Base-by-base conservation (phyloP, 2,329 filamentous ascomycete species). In the Periconia digitata region DNA sequence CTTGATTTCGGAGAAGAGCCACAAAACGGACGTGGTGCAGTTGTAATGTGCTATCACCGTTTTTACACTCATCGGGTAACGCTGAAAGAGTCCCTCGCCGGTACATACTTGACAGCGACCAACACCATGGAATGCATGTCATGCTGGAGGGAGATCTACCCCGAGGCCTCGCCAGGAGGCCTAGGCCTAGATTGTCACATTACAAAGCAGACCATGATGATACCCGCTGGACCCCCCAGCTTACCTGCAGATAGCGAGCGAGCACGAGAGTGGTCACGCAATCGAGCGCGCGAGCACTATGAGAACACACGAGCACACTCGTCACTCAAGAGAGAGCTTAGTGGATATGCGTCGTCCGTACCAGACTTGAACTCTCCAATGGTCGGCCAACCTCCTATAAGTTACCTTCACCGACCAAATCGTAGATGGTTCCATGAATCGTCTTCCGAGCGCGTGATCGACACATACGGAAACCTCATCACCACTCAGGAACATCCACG, bases 1-100 rank as follows among this genome's bases (percentile, higher is more conserved):
- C 37, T 64, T 0, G 47, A 72, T 49, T 74, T 75, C 40, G 72
- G 72, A 23, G 57, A 62, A 0, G 71, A 74, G 46, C 71, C 71
- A 4, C 56, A 52, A 1, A 62, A 70, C 21, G 53, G 63, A 10
- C 44, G 52, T 32, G 59, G 67, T 21, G 47, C 41, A 1, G 18
- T 45, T 1, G 70, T 65, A 66, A 34, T 55, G 18, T 70, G 67
- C 43, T 1, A 35, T 1, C 67, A 70, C 39, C 3, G 16, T 3
- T 69, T 68, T 48, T 12, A 23, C 1, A 50, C 57, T 3, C 55
- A 50, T 29, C 55, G 46, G 18, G 49, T 63, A 13, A 43, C 42
- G 7, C 45, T 66, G 7, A 24, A 44, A 1, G 47, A 59, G 6
- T 53, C 58, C 6, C 50, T 65, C 0, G 21, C 22, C 4, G 27